Percentiles rank a stretch among this genome's conserved stretches.
These are phyloP conservation scores for Talaromyces funiculosus DNA, from an alignment of 2,329 filamentous ascomycete genomes.

Conservation along the genomic window DNA sequence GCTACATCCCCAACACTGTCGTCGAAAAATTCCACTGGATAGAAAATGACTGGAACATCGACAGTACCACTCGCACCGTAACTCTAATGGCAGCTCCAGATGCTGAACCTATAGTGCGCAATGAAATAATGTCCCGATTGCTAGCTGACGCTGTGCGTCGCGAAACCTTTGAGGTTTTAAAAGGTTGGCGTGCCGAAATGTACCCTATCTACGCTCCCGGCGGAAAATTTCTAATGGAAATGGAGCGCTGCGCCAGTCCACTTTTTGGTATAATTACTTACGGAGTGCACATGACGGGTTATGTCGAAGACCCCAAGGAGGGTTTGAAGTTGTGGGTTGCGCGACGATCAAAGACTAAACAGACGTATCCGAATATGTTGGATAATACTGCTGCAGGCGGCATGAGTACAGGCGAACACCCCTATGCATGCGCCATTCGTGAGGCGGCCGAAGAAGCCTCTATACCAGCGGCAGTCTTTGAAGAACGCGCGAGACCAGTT, in stretches of 20 bases:
- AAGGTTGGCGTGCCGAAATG: conserved; percentile 72
- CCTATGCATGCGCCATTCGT: conserved; percentile 74
- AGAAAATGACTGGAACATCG: conserved; percentile 55
- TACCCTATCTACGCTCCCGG: conserved; percentile 69
- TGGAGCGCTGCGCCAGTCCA: conserved; percentile 69
- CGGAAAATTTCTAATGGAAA: conserved; percentile 58
- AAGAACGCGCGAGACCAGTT: conserved; percentile 51
- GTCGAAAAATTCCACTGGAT: conserved; percentile 43
- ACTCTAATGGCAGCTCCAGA: conserved; percentile 53
- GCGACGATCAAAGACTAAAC: conserved; percentile 66
- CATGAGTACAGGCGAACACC: conserved; percentile 71
- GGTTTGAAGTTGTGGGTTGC: conserved; percentile 81
- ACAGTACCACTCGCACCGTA: conserved; percentile 57
- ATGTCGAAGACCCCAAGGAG: conserved; percentile 46
- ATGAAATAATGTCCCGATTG: conserved; percentile 51
- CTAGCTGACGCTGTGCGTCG: conserved; percentile 63
- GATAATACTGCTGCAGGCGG: conserved; percentile 92
- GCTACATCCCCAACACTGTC: conserved; percentile 51
- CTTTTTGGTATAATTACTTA: conserved; percentile 73
- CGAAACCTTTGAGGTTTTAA: conserved; percentile 67
- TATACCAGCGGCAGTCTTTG: conserved; percentile 64
- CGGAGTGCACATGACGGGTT: conserved; percentile 76
- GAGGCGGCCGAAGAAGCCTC: conserved; percentile 88
- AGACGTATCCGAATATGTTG: conserved; percentile 84
- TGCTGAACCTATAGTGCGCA: conserved; percentile 58